A percentile compares a stretch with the other conserved stretches of the same genome.
Evolutionary conservation across 371 early-diverging fungal genomes (phyloP).

Genomic region (Batrachochytrium dendrobatidis): DNA sequence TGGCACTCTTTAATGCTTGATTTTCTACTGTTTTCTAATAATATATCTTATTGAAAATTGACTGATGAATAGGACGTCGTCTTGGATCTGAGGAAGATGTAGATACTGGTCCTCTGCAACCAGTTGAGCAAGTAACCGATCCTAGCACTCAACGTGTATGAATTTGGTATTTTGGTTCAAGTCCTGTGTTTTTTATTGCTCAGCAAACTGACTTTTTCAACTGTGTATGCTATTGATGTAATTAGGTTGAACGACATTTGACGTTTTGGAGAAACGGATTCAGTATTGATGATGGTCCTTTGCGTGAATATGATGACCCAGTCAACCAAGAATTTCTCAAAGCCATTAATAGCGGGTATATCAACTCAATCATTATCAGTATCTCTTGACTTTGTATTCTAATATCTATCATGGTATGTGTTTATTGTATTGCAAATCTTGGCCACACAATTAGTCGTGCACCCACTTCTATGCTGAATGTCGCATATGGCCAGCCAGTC

Average conservation of each 20-base stretch:
- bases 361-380: not conserved
- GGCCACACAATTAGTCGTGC: slow-evolving; percentile 55
- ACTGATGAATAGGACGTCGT: slow-evolving; percentile 17
- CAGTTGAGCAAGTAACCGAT: not conserved
- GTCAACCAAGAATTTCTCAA: slow-evolving; percentile 73
- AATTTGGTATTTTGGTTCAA: too few relatives aligned
- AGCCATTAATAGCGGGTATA: slow-evolving; percentile 80
- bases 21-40: not conserved
- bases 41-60: slow-evolving; percentile 5
- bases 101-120: slow-evolving; percentile 12
- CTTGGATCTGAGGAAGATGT: slow-evolving; percentile 25
- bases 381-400: not conserved
- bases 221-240: not conserved
- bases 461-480: slow-evolving; percentile 75
- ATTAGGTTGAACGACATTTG: slow-evolving; percentile 40
- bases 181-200: not conserved
- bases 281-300: slow-evolving; percentile 87
- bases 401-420: not conserved
- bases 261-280: slow-evolving; percentile 96
- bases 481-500: slow-evolving; percentile 85
- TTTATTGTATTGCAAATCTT: not conserved
- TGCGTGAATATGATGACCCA: slow-evolving; percentile 78
- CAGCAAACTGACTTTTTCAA: not conserved
- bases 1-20: not conserved
- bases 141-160: not conserved